Evolutionary conservation across 108 stramenopile genomes (phyloP).

Genomic region (Cyclostephanos invisitatus): DNA sequence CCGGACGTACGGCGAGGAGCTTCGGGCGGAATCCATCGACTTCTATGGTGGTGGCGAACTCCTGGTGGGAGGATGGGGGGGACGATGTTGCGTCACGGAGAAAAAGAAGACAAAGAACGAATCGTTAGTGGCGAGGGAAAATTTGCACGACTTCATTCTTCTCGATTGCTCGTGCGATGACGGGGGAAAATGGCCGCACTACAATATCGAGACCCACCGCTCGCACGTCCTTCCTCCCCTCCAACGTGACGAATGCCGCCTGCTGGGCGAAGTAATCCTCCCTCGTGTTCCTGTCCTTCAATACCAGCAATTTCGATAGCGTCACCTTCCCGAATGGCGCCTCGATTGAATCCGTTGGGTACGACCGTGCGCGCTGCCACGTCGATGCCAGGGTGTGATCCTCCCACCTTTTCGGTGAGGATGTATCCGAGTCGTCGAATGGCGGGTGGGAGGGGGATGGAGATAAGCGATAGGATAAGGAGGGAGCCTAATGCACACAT

Average conservation of each 20-base stretch:
- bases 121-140: neutral
- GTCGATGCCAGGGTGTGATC: conserved; percentile 78
- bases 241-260: conserved; percentile 68
- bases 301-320: conserved; percentile 68
- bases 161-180: neutral
- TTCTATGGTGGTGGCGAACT: conserved; percentile 80
- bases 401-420: conserved; percentile 31
- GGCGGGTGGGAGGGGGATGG: no score
- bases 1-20: conserved; percentile 66
- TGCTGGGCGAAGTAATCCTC: conserved; percentile 89
- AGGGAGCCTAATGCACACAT: neutral
- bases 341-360: conserved; percentile 21
- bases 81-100: no score
- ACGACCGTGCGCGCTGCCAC: conserved; percentile 68
- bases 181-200: neutral
- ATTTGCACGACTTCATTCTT: neutral
- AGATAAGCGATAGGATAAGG: neutral
- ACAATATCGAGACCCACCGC: conserved; percentile 34
- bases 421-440: neutral
- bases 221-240: conserved; percentile 74
- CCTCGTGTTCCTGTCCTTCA: conserved; percentile 61
- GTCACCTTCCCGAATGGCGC: conserved; percentile 81
- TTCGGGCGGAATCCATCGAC: conserved; percentile 73
- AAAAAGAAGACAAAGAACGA: neutral
- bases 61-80: conserved; percentile 15